A percentile compares a stretch with the other conserved stretches of the same genome.
phyloP scores from a whole-genome alignment of 306 rosid species.

The Adenanthera pavonina region DNA sequence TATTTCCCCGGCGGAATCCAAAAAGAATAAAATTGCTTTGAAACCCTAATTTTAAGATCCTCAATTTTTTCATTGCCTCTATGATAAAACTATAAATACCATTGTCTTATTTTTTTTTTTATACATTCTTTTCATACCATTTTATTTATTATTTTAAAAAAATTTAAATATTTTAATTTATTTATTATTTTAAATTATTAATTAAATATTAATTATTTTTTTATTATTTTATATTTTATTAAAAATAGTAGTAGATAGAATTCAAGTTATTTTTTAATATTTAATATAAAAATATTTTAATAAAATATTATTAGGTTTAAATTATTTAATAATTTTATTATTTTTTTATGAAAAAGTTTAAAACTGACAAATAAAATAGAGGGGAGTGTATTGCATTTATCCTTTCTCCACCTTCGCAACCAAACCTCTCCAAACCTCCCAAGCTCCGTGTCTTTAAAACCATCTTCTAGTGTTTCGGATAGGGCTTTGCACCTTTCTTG shows the following conservation, averaged over 20 bases:
- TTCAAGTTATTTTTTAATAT: too few species aligned
- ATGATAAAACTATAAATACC: conserved; percentile 13
- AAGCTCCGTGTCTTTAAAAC: conserved; percentile 22
- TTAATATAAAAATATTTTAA: too few species aligned
- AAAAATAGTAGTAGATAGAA: too few species aligned
- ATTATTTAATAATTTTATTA: too few species aligned
- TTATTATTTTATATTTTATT: too few species aligned
- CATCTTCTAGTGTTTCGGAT: conserved; percentile 48
- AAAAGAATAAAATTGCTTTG: conserved; percentile 6
- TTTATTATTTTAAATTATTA: too few species aligned
- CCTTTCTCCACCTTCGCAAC: background rate
- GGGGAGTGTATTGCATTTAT: background rate
- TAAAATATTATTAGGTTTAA: too few species aligned
- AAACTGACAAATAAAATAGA: too few species aligned
- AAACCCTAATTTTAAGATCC: conserved; percentile 19
- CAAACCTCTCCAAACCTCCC: background rate
- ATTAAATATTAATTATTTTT: too few species aligned
- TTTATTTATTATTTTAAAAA: too few species aligned
- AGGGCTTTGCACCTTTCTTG: background rate
- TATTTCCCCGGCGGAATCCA: conserved; percentile 23
- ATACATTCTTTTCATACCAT: background rate
- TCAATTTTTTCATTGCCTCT: background rate
- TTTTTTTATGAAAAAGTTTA: too few species aligned
- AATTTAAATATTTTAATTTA: too few species aligned
- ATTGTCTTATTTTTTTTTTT: background rate